Conservation (phyloP, 257 asterid species). For the Solanum pennellii region DNA sequence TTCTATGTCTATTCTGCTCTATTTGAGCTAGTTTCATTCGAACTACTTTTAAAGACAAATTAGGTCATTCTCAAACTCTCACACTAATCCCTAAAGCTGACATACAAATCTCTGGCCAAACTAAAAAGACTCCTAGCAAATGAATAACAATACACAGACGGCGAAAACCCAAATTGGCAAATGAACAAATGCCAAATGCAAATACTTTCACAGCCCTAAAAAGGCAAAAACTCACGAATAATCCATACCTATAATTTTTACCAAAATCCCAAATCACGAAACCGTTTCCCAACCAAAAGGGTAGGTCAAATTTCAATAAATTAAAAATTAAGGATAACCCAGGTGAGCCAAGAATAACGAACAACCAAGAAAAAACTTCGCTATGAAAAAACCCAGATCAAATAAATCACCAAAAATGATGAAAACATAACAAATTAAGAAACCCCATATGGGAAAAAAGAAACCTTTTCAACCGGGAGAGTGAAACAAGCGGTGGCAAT, state of each 20-base stretch:
- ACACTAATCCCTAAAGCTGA: neutral
- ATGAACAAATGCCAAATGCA: neutral
- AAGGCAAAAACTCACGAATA: neutral
- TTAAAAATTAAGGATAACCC: neutral
- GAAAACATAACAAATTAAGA: neutral
- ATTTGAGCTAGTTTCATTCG: neutral
- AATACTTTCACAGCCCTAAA: neutral
- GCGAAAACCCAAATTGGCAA: neutral
- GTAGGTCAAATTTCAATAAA: neutral
- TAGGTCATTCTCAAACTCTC: neutral
- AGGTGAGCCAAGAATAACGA: neutral
- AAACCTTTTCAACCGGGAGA: slow-evolving; percentile 85
- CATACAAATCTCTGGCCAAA: neutral
- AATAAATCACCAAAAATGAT: neutral
- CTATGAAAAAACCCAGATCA: neutral
- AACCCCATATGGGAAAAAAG: neutral
- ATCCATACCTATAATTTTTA: neutral
- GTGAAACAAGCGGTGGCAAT: slow-evolving; percentile 71
- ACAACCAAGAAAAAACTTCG: neutral
- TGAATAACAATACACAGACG: neutral
- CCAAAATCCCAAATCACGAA: neutral
- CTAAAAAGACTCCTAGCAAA: neutral
- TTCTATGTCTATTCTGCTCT: neutral
- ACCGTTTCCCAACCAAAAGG: neutral
- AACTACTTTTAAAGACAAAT: neutral